Base-by-base conservation (phyloP, 768 basidiomycete species). In the Clitopilus passeckerianus region DNA sequence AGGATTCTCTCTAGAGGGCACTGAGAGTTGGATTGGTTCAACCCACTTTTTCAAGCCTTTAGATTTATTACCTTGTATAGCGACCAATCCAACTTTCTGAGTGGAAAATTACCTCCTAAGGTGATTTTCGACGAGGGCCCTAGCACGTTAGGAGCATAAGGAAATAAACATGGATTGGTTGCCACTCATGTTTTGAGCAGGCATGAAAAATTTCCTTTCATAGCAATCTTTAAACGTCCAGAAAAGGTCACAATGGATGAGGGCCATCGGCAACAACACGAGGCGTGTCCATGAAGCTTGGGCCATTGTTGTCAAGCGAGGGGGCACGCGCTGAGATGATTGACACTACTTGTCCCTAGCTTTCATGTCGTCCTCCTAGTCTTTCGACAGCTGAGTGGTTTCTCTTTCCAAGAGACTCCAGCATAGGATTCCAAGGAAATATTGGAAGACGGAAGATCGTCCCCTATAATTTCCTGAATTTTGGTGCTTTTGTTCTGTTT, bases 151-250 rank as follows among this genome's bases (percentile, higher is more conserved):
- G 54, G 30, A 20, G 33, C 30, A 34, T 34, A 55, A 55, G 54
- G 54, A 34, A 55, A 55, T 55, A 55, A 55, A n/a, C 33, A 24
- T 37, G 54, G 54, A 55, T 55, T 55, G 54, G 54, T 55, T 37
- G 24, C 54, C 15, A 33, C 54, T 23, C 24, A 34, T 15, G 12
- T 55, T 55, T 33, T 24, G 15, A 50, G 46, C 46, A 10, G 22
- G 20, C 20, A 41, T n/a, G 2, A 22, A 55, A 34, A 55, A 33
- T 34, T 34, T 20, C 54, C 54, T n/a, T 55, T 55, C 30, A 55
- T 34, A 37, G 54, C 22, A 55, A 55, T 55, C 30, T 34, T 1
- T 37, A 53, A 55, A 55, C 4, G n/a, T 6, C 54, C 33, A 33
- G 33, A 55, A 34, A 34, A n/a, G 30, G 30, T 7, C 30, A 18